These are phyloP conservation scores for Trypanosomatidae sp. DNA, from an alignment of 208 protist genomes.

Conservation along the genomic window DNA sequence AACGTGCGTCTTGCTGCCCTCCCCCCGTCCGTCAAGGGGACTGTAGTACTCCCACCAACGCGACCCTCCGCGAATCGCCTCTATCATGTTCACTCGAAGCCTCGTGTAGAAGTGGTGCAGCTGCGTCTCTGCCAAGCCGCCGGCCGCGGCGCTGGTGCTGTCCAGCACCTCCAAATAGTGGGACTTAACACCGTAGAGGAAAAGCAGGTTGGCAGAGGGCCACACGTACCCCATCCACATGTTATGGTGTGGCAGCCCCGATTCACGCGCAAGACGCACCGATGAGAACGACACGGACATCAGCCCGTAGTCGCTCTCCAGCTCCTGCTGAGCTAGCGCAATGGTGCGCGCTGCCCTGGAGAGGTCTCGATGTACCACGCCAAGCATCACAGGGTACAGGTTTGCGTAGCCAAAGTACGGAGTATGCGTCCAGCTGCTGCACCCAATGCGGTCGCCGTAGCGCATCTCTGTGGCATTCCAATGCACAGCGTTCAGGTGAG, in stretches of 20 bases:
- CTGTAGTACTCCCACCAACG: conserved; percentile 77
- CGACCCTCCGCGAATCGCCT: conserved; percentile 39
- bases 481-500: conserved; percentile 68
- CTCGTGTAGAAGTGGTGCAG: conserved; percentile 40
- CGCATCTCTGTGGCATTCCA: conserved; percentile 60
- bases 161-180: conserved; percentile 46
- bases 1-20: conserved; percentile 79
- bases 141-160: conserved; percentile 3
- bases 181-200: conserved; percentile 60
- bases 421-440: conserved; percentile 47
- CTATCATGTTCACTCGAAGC: conserved; percentile 40
- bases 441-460: conserved; percentile 74
- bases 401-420: conserved; percentile 80
- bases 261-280: conserved; percentile 51
- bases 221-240: conserved; percentile 75
- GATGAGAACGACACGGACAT: conserved; percentile 77
- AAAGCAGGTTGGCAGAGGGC: conserved; percentile 64
- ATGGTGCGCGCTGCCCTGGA: conserved; percentile 44
- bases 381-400: conserved; percentile 71
- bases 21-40: conserved; percentile 60
- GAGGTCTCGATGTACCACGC: conserved; percentile 41
- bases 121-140: conserved; percentile 7
- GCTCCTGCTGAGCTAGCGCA: conserved; percentile 41
- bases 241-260: conserved; percentile 52
- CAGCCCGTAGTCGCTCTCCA: conserved; percentile 61